Percentiles rank a stretch among this genome's conserved stretches.
These are phyloP conservation scores for Saturnispora sekii DNA, from an alignment of 805 yeast species.

Conservation along the genomic window DNA sequence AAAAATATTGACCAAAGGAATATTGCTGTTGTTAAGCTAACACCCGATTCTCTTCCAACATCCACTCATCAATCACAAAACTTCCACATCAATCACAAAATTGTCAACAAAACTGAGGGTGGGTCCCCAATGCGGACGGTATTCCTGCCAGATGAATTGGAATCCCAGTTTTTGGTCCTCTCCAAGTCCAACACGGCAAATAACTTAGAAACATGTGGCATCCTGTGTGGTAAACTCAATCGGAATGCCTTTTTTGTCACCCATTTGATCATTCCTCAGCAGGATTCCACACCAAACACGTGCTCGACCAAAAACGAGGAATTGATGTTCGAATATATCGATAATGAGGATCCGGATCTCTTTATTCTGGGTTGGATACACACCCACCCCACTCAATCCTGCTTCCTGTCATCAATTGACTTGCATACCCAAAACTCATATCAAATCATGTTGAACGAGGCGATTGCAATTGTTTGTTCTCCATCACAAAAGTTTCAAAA, in stretches of 20 bases:
- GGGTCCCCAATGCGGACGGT: constrained; percentile 45
- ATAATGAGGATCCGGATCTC: constrained; percentile 35
- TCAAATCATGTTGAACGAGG: constrained; percentile 62
- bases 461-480: constrained; percentile 58
- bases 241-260: constrained; percentile 57
- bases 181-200: constrained; percentile 40
- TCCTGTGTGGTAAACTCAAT: constrained; percentile 51
- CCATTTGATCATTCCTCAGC: constrained; percentile 52
- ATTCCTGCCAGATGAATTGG: constrained; percentile 38
- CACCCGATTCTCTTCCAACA: background rate
- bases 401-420: constrained; percentile 57
- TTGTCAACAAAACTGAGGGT: constrained; percentile 40
- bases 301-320: constrained; percentile 57
- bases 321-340: constrained; percentile 44
- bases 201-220: constrained; percentile 57
- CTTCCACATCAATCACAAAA: constrained; percentile 26
- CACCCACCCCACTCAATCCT: constrained; percentile 67
- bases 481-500: constrained; percentile 36
- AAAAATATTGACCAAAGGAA: background rate
- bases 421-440: constrained; percentile 60
- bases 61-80: background rate
- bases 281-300: constrained; percentile 52
- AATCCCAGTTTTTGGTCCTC: constrained; percentile 33
- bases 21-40: background rate
- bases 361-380: constrained; percentile 70